Base-by-base conservation (phyloP, 345 rosid genomes). In the Eucalyptus rudis region DNA sequence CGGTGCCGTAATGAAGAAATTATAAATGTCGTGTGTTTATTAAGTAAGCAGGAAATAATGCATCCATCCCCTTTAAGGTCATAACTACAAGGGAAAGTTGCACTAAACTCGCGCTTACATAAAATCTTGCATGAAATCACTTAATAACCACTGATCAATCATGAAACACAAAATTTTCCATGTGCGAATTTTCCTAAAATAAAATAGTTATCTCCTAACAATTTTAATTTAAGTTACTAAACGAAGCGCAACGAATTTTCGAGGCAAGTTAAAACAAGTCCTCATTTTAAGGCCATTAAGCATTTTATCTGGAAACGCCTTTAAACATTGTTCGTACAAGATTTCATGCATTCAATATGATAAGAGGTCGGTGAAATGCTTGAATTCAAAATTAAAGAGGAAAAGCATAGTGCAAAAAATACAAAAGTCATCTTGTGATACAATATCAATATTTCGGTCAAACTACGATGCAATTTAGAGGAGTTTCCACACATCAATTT, bases 161-260 rank as follows among this genome's bases (percentile, higher is more conserved):
- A 40, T 2, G 47, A 10, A 68, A 76, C 47, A 6, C 27, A 4
- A 11, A 76, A 40, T 40, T 36, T 10, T 7, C 29, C 47, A 36
- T 1, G 0, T 2, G 27, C 1, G 1, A 6, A 76, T 20, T 40
- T 36, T 76, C 47, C 27, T 3, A 7, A 6, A 40, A 76, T 76
- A 40, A 76, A 10, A 76, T 3, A 76, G 83, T 6, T 10, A 22
- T 76, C 45, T 76, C 47, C 45, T 2, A 15, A 20, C 44, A 17
- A 17, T 16, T 17, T 31, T 4, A 31, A 33, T 68, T 52, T 52
- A 68, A 68, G 80, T 68, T 15, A 3, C 80, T 31, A 68, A 31
- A 31, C 3, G 12, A 4, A 31, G 36, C 0, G 10, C 43, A 31
- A 19, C 2, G 1, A 17, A 17, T 5, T 33, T 9, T 9, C 0